Percentiles rank a stretch among this genome's conserved stretches.
These are phyloP conservation scores for Groenewaldozyma auringiensis DNA, from an alignment of 1,139 yeast genomes.

Conservation along the genomic window DNA sequence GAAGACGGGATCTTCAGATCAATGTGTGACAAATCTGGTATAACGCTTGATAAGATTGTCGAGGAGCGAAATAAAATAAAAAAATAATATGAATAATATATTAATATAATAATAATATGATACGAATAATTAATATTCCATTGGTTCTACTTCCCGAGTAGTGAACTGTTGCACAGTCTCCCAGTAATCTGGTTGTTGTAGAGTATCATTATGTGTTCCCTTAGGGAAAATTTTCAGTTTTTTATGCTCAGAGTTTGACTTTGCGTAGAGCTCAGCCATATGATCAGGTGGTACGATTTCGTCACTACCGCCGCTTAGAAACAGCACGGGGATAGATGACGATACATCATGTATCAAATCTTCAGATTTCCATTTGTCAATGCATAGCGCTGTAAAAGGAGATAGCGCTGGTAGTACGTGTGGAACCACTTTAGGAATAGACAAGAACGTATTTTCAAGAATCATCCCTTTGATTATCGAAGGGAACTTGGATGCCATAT, in stretches of 20 bases:
- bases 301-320: slow-evolving; percentile 68
- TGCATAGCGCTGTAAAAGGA: slow-evolving; percentile 55
- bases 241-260: slow-evolving; percentile 23
- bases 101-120: background rate
- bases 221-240: slow-evolving; percentile 45
- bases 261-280: slow-evolving; percentile 54
- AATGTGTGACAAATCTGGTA: slow-evolving; percentile 55
- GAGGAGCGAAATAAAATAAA: background rate
- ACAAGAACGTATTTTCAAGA: slow-evolving; percentile 79
- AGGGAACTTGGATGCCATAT: slow-evolving; percentile 48
- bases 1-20: slow-evolving; percentile 44
- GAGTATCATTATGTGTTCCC: slow-evolving; percentile 76
- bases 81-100: background rate
- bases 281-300: slow-evolving; percentile 90
- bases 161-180: slow-evolving; percentile 53
- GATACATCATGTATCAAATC: slow-evolving; percentile 47
- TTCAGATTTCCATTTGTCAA: slow-evolving; percentile 82
- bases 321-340: slow-evolving; percentile 52
- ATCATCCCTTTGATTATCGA: slow-evolving; percentile 55
- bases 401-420: slow-evolving; percentile 64
- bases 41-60: slow-evolving; percentile 32
- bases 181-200: slow-evolving; percentile 70
- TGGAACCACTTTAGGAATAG: slow-evolving; percentile 74
- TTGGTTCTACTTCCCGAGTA: slow-evolving; percentile 33
- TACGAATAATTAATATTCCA: slow-evolving; percentile 14